Conservation (phyloP, 352 stramenopile genomes). For the Globisporangium rhizosaccharum region DNA sequence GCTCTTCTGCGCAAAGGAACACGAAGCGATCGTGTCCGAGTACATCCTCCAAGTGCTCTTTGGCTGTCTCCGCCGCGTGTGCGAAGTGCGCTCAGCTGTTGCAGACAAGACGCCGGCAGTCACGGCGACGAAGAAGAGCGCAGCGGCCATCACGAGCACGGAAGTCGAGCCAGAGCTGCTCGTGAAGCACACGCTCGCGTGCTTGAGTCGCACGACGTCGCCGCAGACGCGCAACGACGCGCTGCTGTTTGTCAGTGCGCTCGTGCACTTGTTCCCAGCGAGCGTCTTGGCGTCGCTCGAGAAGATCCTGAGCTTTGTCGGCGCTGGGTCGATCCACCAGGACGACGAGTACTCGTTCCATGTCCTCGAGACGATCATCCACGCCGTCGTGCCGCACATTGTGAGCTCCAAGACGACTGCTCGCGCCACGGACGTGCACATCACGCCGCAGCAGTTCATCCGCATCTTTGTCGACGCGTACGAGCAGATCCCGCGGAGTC, state of each 20-base stretch:
- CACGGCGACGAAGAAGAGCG: background rate
- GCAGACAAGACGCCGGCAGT: conserved; percentile 5
- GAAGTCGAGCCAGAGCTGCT: conserved; percentile 52
- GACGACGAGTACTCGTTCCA: conserved; percentile 87
- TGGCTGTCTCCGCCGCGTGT: conserved; percentile 66
- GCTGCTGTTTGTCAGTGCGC: conserved; percentile 71
- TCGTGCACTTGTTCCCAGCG: conserved; percentile 68
- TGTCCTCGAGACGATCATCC: conserved; percentile 82
- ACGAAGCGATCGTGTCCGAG: conserved; percentile 58
- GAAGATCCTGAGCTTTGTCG: conserved; percentile 69
- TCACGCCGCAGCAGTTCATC: conserved; percentile 74
- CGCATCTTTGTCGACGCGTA: conserved; percentile 72
- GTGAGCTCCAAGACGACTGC: conserved; percentile 14
- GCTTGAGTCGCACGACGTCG: conserved; percentile 54
- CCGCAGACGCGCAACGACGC: conserved; percentile 79
- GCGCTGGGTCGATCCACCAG: conserved; percentile 49
- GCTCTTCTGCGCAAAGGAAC: conserved; percentile 46
- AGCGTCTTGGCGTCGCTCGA: conserved; percentile 75
- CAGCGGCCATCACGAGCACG: conserved; percentile 10
- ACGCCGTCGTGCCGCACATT: conserved; percentile 78
- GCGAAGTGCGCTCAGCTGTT: conserved; percentile 28
- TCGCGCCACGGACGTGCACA: conserved; percentile 10
- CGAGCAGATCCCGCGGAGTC: conserved; percentile 52
- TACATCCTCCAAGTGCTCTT: conserved; percentile 83
- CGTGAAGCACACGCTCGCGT: conserved; percentile 76